Base-by-base conservation (phyloP, 2,329 filamentous ascomycete genomes). In the Aureobasidium mangrovei region DNA sequence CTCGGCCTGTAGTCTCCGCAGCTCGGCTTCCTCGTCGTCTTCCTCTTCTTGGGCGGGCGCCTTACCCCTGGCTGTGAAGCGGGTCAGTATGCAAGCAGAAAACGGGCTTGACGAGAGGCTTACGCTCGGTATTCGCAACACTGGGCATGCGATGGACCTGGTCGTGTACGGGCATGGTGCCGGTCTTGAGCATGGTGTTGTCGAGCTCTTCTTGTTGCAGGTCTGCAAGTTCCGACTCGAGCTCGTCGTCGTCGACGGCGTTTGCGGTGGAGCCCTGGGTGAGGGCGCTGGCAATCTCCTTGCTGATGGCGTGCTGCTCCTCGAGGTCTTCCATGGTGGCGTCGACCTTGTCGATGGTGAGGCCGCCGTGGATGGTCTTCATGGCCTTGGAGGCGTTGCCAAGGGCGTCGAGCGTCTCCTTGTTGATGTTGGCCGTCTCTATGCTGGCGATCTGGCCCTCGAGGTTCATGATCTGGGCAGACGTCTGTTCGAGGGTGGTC, bases 351-450 rank as follows among this genome's bases (percentile, higher is more conserved):
- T 96, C 90, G 60, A 93, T 87, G 46, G 88, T 95, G 61, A 97
- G 82, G 60, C 87, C 87, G 63, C 84, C 85, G 69, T 97, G 90
- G 63, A 98, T 98, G 60, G 85, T 77, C 75, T 91, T 86, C 91
- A 98, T 97, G 35, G 91, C 93, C 58, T 83, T 76, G 60, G 88
- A 84, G 8, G 93, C 91, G 67, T 85, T 85, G 80, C 95, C 85
- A 90, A 98, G 96, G 6, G 91, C 91, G 62, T 85, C 81, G 60
- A 97, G 77, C 9, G 93, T 98, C 77, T 96, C 91, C 73, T 91
- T 85, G 78, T 98, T 98, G 77, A 98, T 96, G 70, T 97, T 98
- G 58, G 93, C 93, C 45, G 91, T 89, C 73, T 98, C 93, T 75
- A 98, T 97, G 57, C 88, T 85, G 70, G 93, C 93, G 67, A 97